Base-by-base conservation (phyloP, 1,284 basidiomycete species). In the Marasmius fiardii region DNA sequence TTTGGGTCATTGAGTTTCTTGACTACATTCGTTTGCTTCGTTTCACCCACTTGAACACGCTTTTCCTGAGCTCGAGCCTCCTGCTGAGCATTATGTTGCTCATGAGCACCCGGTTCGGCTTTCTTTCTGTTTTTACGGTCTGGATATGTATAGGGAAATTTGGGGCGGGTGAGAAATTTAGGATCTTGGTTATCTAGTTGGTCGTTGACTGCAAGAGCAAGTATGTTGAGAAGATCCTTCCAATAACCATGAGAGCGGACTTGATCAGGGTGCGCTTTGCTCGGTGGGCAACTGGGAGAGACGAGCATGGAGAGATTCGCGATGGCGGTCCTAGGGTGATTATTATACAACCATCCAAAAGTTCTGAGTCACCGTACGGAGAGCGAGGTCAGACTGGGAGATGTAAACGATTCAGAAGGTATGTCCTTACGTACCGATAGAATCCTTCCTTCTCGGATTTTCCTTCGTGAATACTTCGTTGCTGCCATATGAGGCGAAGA, bases 171-270 rank as follows among this genome's bases (percentile, higher is more conserved):
- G 23, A 77, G 68, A 64, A 79, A 65, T 34, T 57, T 61, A 5
- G 62, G 52, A 4, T 43, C 10, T 7, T 26, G 2, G 6, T 23
- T 45, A 26, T 57, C 54, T 34, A 87, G 74, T 57, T 85, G 69
- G 57, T 76, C 76, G 10, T 74, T 64, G 0, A 77, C 73, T 2
- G 80, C 82, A 37, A 88, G 71, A 4, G 77, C 74, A 11, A 87
- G 68, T 52, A 88, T 80, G 53, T 86, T 85, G 45, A 86, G 74
- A 21, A 87, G 71, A 59, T 87, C 85, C 65, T 87, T 88, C 81
- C 82, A 87, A 62, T 83, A 87, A 0, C 85, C 86, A 55, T 87
- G 84, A 2, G 80, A 60, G 6, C 66, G 62, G 8, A 56, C 55
- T n/a, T 20, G n/a, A 11, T 66, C 58, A 24, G 71, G 65, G 34